phyloP scores from a whole-genome alignment of 2,329 filamentous ascomycete species.

The Stagonosporopsis chrysanthemi region DNA sequence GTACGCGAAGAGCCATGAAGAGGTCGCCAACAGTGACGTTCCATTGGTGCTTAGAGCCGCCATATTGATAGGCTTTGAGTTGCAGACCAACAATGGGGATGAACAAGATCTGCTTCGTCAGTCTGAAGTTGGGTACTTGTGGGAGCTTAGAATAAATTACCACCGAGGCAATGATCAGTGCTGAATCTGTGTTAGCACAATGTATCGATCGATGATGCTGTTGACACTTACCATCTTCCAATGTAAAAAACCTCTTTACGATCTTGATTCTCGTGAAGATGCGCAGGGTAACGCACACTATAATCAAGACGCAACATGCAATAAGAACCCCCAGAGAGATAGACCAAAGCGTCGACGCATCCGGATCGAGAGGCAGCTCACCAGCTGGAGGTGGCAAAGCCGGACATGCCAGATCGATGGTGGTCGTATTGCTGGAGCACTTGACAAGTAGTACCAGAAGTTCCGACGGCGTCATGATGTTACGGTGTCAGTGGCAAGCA shows the following conservation, averaged over 20 bases:
- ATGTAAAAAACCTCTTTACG: neutral
- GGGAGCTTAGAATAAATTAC: neutral
- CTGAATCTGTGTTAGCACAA: neutral
- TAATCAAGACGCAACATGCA: neutral
- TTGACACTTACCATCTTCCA: neutral
- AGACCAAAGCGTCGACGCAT: slow-evolving; percentile 11
- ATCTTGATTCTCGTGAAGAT: neutral
- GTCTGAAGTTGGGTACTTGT: neutral
- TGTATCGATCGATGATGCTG: neutral
- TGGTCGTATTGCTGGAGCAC: neutral
- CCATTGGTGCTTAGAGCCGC: slow-evolving; percentile 22
- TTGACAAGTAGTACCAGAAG: neutral
- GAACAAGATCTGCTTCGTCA: slow-evolving; percentile 1
- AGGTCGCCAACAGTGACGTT: slow-evolving; percentile 17
- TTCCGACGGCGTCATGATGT: neutral
- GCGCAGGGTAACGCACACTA: neutral
- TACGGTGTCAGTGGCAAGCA: neutral
- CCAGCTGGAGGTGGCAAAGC: slow-evolving; percentile 17
- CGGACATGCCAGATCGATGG: slow-evolving; percentile 13
- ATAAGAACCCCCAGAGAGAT: slow-evolving; percentile 1
- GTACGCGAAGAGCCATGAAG: slow-evolving; percentile 6
- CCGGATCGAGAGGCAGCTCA: slow-evolving; percentile 17
- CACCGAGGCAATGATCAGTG: slow-evolving; percentile 2
- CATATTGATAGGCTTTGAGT: slow-evolving; percentile 6
- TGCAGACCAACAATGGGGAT: slow-evolving; percentile 13